phyloP scores from a whole-genome alignment of 108 stramenopile species.

The Schizochytrium sp. region DNA sequence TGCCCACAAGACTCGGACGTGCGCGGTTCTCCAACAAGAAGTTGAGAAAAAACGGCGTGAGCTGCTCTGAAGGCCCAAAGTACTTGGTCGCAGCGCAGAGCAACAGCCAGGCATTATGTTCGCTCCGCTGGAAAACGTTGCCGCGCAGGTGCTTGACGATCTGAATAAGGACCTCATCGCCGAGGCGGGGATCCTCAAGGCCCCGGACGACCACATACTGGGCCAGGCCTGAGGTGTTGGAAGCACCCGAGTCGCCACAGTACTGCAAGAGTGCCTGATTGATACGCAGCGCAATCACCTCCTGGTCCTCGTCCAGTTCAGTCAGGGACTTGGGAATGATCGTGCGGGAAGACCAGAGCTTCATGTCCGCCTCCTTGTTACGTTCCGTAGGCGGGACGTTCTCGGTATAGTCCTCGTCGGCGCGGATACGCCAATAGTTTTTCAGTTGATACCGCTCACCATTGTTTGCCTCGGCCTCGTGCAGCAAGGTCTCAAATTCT shows the following conservation, averaged over 20 bases:
- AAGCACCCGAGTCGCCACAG: conserved; percentile 58
- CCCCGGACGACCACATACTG: conserved; percentile 55
- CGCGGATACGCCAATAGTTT: not conserved
- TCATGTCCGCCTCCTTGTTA: not conserved
- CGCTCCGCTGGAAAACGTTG: conserved; percentile 43
- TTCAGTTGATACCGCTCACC: not conserved
- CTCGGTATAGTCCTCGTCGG: conserved; percentile 1
- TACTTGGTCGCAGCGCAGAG: conserved; percentile 59
- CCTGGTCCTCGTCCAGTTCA: conserved; percentile 31
- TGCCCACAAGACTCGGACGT: conserved; percentile 33
- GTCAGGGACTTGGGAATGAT: not conserved
- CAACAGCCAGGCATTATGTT: conserved; percentile 52
- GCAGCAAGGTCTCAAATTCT: not conserved
- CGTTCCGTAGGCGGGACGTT: not conserved
- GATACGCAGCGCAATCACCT: conserved; percentile 44
- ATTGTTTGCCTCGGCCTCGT: not conserved
- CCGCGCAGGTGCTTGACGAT: conserved; percentile 50
- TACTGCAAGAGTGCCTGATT: conserved; percentile 56
- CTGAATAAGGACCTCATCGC: conserved; percentile 55
- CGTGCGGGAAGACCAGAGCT: not conserved
- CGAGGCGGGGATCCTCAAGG: conserved; percentile 39
- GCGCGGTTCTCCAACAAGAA: conserved; percentile 48
- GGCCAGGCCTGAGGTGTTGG: conserved; percentile 56
- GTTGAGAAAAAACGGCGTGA: conserved; percentile 53
- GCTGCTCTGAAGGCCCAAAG: conserved; percentile 51